phyloP scores from a whole-genome alignment of 805 yeast genomes.

The Candida tibetensis region DNA sequence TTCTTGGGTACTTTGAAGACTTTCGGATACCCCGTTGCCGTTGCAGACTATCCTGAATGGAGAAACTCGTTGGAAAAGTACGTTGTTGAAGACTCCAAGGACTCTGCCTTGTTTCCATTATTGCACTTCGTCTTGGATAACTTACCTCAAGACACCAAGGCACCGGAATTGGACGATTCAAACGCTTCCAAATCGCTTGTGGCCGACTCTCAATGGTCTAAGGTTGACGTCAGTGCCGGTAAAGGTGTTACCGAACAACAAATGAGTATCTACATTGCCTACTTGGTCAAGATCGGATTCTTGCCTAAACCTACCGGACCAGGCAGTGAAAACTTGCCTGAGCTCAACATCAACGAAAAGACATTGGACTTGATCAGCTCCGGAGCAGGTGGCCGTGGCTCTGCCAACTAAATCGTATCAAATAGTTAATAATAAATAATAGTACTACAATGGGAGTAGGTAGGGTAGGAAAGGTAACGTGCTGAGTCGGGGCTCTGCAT shows the following conservation, averaged over 20 bases:
- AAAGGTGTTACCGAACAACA: conserved; percentile 67
- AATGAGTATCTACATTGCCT: conserved; percentile 75
- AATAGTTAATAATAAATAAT: too few species aligned
- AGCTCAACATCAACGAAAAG: conserved; percentile 51
- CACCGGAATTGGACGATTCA: conserved; percentile 86
- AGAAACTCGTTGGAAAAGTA: conserved; percentile 67
- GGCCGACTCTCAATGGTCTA: conserved; percentile 60
- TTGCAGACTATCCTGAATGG: conserved; percentile 76
- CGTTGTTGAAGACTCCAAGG: conserved; percentile 65
- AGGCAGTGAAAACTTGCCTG: conserved; percentile 51
- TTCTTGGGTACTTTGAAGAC: conserved; percentile 61
- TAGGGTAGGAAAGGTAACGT: too few species aligned
- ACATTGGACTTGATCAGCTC: conserved; percentile 53
- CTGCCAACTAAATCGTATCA: conserved; percentile 31
- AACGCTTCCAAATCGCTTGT: conserved; percentile 73
- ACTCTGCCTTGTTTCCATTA: conserved; percentile 87
- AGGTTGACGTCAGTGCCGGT: conserved; percentile 65
- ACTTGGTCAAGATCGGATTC: conserved; percentile 77
- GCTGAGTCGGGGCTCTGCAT: too few species aligned
- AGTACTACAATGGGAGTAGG: too few species aligned
- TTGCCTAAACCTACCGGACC: conserved; percentile 56
- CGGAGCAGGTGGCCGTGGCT: conserved; percentile 76
- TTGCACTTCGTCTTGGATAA: conserved; percentile 92
- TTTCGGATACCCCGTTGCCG: conserved; percentile 70
- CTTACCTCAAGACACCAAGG: conserved; percentile 85